phyloP scores from a whole-genome alignment of 345 rosid species.

The Gossypium sturtianum region DNA sequence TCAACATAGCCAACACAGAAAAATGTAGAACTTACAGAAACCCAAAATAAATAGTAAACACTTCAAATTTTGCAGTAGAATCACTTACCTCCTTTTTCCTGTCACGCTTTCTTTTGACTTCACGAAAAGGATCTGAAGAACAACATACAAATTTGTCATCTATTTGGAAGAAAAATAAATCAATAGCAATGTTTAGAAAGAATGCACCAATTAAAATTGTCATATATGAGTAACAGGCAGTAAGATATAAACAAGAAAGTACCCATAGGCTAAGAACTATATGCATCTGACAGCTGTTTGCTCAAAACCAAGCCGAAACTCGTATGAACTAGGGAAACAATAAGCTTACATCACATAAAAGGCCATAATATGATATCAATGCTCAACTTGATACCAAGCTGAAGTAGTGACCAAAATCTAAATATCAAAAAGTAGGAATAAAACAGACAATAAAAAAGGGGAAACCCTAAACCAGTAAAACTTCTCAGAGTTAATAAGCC shows the following conservation, averaged over 20 bases:
- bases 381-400: neutral
- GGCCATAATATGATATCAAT: neutral
- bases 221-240: neutral
- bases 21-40: neutral
- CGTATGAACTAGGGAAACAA: neutral
- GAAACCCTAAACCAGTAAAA: slow-evolving; percentile 2
- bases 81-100: slow-evolving; percentile 65
- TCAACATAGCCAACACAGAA: neutral
- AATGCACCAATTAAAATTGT: neutral
- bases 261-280: neutral
- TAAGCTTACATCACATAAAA: neutral
- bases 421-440: neutral
- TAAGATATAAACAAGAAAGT: neutral
- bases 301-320: neutral
- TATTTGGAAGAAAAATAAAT: slow-evolving; percentile 8
- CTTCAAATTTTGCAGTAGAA: slow-evolving; percentile 1
- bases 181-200: neutral
- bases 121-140: slow-evolving; percentile 74
- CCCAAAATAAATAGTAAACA: neutral
- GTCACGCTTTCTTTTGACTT: slow-evolving; percentile 81
- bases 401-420: slow-evolving; percentile 5
- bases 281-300: neutral
- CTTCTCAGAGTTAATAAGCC: neutral
- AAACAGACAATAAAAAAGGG: neutral
- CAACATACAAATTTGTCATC: slow-evolving; percentile 22